Evolutionary conservation across 495 filamentous ascomycete species (phyloP), one percentile per base, ranked within the genome.

Genomic region (Cairneyella variabilis): DNA sequence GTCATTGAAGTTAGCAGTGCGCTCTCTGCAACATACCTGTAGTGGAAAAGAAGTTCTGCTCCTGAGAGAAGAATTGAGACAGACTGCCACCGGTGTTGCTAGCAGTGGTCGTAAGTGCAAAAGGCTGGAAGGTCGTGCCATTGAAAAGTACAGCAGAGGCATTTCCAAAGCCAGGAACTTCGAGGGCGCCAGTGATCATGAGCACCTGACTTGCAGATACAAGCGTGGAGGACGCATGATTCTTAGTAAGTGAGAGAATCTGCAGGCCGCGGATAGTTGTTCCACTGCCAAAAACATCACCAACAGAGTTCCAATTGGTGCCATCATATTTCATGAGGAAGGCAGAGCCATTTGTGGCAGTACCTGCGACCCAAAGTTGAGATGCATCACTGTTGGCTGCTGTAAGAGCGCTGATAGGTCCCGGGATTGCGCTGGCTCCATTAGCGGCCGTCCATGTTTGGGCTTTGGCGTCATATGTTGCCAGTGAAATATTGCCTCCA

Each of bases 81-180:
- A 99, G 79, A 53, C 81, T 87, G 40, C 91, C 90, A 28, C 39
- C 57, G n/a, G 56, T 56, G 3, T 83, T 73, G 14, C 70, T 66
- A 44, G 82, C 80, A 59, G 81, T 74, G 12, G 71, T 69, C 21
- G 76, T 84, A 32, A 99, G 82, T 42, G 89, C 77, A 67, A 90
- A 95, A 6, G 93, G 93, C 21, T 71, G 71, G 61, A 95, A 79
- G 10, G 69, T 73, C 3, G 80, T 89, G 56, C 93, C 92, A 59
- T 97, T 85, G 67, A 83, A 98, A 34, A 96, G 71, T 3, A 82
- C 93, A 1, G 88, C 91, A n/a, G 91, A 96, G 11, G 85, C 88
- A 58, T 82, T 83, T 55, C 92, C 92, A 66, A 90, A 95, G 43
- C 69, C 67, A 0, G 86, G 82, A 27, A 97, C 73, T 45, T 79